Percentiles rank a stretch among this genome's conserved stretches.
Evolutionary conservation across 371 early-diverging fungal species (phyloP).

Genomic region (Nematocida ausubeli): DNA sequence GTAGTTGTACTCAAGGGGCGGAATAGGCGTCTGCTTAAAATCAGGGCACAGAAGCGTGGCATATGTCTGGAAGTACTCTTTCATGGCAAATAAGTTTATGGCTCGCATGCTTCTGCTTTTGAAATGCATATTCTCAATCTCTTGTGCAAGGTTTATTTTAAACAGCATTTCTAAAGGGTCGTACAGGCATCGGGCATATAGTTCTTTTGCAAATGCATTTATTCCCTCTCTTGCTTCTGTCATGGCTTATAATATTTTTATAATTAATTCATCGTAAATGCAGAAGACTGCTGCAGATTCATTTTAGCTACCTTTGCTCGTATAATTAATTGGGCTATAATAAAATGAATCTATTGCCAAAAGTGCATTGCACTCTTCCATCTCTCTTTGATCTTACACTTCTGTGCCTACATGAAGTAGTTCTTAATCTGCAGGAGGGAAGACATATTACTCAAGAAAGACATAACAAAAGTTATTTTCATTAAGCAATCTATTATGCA

Average conservation of each 20-base stretch:
- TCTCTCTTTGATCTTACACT: too few species aligned
- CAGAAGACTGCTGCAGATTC: too few species aligned
- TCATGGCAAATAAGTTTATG: constrained; percentile 51
- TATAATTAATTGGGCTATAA: too few species aligned
- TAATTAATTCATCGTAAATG: constrained; percentile 2
- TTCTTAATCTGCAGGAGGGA: too few species aligned
- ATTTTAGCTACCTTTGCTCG: too few species aligned
- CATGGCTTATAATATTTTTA: constrained; percentile 34
- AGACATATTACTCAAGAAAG: too few species aligned
- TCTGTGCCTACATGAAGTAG: too few species aligned
- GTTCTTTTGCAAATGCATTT: constrained; percentile 14
- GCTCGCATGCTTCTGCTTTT: constrained; percentile 3
- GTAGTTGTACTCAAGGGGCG: constrained; percentile 26
- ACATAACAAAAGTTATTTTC: too few species aligned
- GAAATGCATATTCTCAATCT: background rate
- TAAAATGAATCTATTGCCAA: too few species aligned
- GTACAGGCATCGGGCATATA: constrained; percentile 53
- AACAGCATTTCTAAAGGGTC: constrained; percentile 61
- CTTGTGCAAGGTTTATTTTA: constrained; percentile 49
- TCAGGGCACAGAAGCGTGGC: constrained; percentile 33
- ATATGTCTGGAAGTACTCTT: constrained; percentile 58
- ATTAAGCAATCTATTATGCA: too few species aligned
- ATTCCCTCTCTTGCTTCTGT: constrained; percentile 25
- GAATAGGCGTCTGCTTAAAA: background rate
- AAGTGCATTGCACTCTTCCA: too few species aligned